A percentile compares a stretch with the other conserved stretches of the same genome.
Conservation (phyloP, 352 stramenopile species). For the Globisporangium okanoganense region DNA sequence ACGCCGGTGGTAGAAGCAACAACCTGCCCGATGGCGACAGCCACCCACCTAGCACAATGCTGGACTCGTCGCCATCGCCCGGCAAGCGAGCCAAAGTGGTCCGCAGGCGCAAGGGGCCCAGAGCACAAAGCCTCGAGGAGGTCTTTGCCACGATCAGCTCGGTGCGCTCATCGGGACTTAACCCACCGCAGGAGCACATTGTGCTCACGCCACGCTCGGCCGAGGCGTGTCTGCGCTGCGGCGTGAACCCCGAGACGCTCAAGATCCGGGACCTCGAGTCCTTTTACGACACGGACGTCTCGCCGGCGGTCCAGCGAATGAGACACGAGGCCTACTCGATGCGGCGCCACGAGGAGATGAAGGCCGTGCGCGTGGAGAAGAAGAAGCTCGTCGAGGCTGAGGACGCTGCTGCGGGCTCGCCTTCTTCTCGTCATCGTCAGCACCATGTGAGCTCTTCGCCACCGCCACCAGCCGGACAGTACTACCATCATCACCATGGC, state of each 20-base stretch:
- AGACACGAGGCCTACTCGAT: conserved; percentile 92
- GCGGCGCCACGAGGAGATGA: conserved; percentile 90
- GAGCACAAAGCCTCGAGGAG: conserved; percentile 72
- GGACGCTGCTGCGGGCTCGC: conserved; percentile 19
- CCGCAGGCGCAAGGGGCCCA: conserved; percentile 54
- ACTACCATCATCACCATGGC: background rate
- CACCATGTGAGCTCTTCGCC: conserved; percentile 3
- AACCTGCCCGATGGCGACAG: background rate
- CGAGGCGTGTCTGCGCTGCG: conserved; percentile 87
- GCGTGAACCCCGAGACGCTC: conserved; percentile 91
- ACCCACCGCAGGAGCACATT: conserved; percentile 66
- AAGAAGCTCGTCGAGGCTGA: conserved; percentile 56
- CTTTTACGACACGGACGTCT: conserved; percentile 84
- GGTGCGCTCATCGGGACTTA: conserved; percentile 60
- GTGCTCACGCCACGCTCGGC: conserved; percentile 87
- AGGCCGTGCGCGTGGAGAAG: conserved; percentile 74
- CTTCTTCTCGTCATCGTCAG: conserved; percentile 11
- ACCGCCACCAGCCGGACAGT: background rate
- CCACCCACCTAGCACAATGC: background rate
- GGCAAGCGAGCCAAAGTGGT: conserved; percentile 46
- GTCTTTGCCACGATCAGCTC: conserved; percentile 76
- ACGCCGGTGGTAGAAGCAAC: background rate
- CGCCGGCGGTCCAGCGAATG: conserved; percentile 87
- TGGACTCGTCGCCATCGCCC: background rate
- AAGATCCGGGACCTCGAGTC: conserved; percentile 90